Percentiles rank a stretch among this genome's conserved stretches.
Evolutionary conservation across 1,284 basidiomycete genomes (phyloP).

Genomic region (Clitocybe nebularis): DNA sequence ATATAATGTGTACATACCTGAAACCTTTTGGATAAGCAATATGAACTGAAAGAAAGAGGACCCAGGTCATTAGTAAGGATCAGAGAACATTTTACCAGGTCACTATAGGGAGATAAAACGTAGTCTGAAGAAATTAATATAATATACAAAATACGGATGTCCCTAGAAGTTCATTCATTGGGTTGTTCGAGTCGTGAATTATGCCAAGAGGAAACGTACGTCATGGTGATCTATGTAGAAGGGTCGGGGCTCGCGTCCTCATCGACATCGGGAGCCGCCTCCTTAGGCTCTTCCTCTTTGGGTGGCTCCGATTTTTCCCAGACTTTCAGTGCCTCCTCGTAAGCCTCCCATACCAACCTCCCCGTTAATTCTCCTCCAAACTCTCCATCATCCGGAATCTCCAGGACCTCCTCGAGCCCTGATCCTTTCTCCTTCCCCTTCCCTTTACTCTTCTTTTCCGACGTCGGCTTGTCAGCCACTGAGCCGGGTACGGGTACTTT

Average conservation of each 20-base stretch:
- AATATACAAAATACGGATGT: no score
- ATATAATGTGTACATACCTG: constrained; percentile 2
- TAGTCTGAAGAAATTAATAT: no score
- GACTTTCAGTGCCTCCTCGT: constrained; percentile 56
- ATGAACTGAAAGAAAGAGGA: no score
- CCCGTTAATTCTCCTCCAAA: constrained; percentile 62
- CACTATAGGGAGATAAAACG: no score
- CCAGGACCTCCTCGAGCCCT: constrained; percentile 23
- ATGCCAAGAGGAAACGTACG: no score
- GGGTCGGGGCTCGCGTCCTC: no score
- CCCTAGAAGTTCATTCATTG: no score
- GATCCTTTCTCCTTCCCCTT: constrained; percentile 19
- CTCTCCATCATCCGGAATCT: constrained; percentile 58
- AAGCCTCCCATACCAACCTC: constrained; percentile 68
- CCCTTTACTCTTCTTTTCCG: constrained; percentile 15
- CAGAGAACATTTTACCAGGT: no score
- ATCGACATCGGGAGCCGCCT: constrained; percentile 13
- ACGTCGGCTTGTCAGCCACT: constrained; percentile 15
- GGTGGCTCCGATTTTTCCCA: constrained; percentile 49
- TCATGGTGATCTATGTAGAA: no score
- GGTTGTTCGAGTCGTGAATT: no score
- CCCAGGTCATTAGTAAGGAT: no score
- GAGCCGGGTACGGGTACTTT: constrained; percentile 33
- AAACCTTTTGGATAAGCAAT: no score
- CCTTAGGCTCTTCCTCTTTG: constrained; percentile 12